A percentile compares a stretch with the other conserved stretches of the same genome.
Evolutionary conservation across 1,139 yeast genomes (phyloP).

Genomic region (Pichia sp.): DNA sequence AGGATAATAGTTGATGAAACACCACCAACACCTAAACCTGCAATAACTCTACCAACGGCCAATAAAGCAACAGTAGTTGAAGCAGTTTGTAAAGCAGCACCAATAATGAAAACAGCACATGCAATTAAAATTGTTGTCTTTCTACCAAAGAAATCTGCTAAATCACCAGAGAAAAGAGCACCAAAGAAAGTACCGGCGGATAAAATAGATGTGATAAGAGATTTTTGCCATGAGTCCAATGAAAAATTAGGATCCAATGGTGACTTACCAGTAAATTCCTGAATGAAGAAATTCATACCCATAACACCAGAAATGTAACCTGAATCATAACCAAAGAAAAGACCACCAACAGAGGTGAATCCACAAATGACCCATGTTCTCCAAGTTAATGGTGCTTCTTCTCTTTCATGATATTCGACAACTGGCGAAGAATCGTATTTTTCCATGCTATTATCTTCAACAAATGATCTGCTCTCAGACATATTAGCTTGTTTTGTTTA

Average conservation of each 20-base stretch:
- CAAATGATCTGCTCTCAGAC: background rate
- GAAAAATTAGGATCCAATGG: conserved; percentile 17
- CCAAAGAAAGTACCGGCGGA: conserved; percentile 57
- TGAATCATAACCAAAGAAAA: conserved; percentile 54
- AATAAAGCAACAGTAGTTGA: conserved; percentile 40
- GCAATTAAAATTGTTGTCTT: conserved; percentile 49
- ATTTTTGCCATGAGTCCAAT: conserved; percentile 30
- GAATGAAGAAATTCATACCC: conserved; percentile 46
- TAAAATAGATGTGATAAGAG: conserved; percentile 49
- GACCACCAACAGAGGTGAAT: conserved; percentile 50
- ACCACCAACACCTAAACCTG: conserved; percentile 65
- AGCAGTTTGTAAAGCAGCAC: conserved; percentile 56
- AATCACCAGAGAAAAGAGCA: conserved; percentile 49
- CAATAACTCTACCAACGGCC: conserved; percentile 54
- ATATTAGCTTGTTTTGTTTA: background rate
- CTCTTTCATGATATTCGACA: conserved; percentile 18
- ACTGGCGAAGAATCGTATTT: background rate
- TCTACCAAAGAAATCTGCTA: conserved; percentile 56
- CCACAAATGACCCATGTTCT: conserved; percentile 31
- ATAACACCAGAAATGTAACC: conserved; percentile 54
- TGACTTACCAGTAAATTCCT: conserved; percentile 31
- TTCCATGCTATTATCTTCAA: conserved; percentile 2
- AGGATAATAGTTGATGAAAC: conserved; percentile 60
- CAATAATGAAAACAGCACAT: conserved; percentile 49
- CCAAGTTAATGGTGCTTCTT: conserved; percentile 30